Evolutionary conservation across 371 early-diverging fungal genomes (phyloP), one percentile per base, ranked within the genome.

Genomic region (Mucor ambiguus): DNA sequence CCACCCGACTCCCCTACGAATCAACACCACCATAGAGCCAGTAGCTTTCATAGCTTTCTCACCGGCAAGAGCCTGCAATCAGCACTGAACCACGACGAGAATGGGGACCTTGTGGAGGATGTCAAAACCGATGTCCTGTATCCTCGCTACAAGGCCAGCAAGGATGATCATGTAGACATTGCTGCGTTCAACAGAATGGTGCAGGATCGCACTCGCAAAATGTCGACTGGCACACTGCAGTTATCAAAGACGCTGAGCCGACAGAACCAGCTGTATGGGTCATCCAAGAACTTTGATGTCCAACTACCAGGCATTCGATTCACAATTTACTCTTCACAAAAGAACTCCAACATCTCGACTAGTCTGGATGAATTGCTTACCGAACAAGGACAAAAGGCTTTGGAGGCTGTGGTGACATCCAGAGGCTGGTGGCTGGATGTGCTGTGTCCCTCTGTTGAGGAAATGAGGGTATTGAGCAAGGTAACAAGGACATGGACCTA

Each of bases 401-500:
- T 89, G 26, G 76, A 78, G 22, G 68, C 70, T 2, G 76, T 85
- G 56, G 70, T 87, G 16, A 69, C 81, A n/a, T 70, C 78, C 20
- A 79, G 80, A 12, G 86, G 83, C 30, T 97, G 95, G 83, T 96
- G 97, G 97, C 73, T 97, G 9, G 95, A 97, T 74, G 88, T 93
- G 3, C 70, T 89, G 30, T 79, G 85, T 30, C 95, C 96, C 6
- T 91, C 94, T 6, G 80, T 84, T 24, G 84, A 87, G 24, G 97
- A 97, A 73, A 92, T 97, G 88, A 74, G 81, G 28, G 76, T 86
- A 8, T 63, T 95, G 22, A 85, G 87, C 73, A 87, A 88, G 77
- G 85, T 87, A 30, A n/a, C n/a, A 67, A 54, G 28, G 41, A 33
- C 14, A 28, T 3, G 2, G 2, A 5, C 30, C 30, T 3, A 30